Conservation (phyloP, 257 asterid species). For the Solanum habrochaites region DNA sequence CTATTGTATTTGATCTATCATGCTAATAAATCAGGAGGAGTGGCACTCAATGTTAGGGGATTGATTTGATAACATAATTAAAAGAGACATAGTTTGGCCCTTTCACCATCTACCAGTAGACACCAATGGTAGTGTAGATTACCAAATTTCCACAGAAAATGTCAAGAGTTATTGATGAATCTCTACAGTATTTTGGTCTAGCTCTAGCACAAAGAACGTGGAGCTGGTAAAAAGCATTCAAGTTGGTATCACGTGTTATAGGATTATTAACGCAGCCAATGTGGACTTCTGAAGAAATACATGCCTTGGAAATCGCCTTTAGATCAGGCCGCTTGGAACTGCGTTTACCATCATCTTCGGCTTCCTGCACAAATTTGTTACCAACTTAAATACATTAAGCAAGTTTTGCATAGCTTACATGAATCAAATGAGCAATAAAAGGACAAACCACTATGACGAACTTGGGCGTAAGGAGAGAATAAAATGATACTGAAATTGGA, state of each 20-base stretch:
- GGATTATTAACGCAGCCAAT: background rate
- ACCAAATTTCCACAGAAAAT: background rate
- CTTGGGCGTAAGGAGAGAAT: background rate
- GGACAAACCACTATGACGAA: background rate
- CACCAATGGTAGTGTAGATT: background rate
- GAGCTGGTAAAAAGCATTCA: background rate
- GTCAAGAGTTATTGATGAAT: background rate
- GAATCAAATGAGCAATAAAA: background rate
- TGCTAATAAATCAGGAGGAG: background rate
- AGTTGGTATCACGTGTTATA: background rate
- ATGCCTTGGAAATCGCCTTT: conserved; percentile 69
- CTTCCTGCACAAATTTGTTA: conserved; percentile 26
- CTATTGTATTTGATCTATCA: background rate
- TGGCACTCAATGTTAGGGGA: background rate
- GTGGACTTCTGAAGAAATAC: background rate
- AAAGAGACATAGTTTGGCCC: background rate
- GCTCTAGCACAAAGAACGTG: background rate
- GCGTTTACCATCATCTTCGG: conserved; percentile 21
- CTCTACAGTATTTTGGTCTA: background rate
- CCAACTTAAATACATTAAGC: background rate
- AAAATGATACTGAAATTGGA: background rate
- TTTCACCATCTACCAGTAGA: background rate
- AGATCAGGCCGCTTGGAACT: conserved; percentile 67
- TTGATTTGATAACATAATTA: background rate
- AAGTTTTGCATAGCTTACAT: background rate